Percentiles rank a stretch among this genome's conserved stretches.
phyloP scores from a whole-genome alignment of 768 basidiomycete species.

The Agrocybe chaxingu region DNA sequence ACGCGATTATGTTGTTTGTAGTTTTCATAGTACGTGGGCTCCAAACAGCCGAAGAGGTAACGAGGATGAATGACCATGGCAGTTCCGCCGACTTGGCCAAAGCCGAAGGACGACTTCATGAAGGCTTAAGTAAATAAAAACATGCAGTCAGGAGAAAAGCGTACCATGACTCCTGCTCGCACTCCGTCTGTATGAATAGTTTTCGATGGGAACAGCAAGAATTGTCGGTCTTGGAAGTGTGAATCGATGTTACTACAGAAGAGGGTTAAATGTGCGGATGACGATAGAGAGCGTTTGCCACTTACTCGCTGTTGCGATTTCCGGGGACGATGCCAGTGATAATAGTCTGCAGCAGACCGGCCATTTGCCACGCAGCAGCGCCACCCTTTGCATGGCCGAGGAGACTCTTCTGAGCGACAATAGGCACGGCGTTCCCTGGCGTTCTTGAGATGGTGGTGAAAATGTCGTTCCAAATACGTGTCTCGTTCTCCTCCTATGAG shows the following conservation, averaged over 20 bases:
- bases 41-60: slow-evolving; percentile 81
- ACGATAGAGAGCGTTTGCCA: slow-evolving; percentile 13
- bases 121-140: slow-evolving; percentile 1
- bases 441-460: slow-evolving; percentile 87
- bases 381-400: slow-evolving; percentile 98
- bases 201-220: slow-evolving; percentile 97
- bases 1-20: slow-evolving; percentile 69
- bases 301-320: slow-evolving; percentile 95
- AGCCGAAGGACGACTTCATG: slow-evolving; percentile 88
- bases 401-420: slow-evolving; percentile 96
- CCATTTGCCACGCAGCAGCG: slow-evolving; percentile 97
- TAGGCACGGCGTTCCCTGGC: slow-evolving; percentile 93
- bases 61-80: slow-evolving; percentile 88
- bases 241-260: slow-evolving; percentile 83
- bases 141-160: slow-evolving; percentile 15
- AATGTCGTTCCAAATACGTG: slow-evolving; percentile 93
- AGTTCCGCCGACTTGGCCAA: slow-evolving; percentile 97
- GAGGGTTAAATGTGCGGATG: not conserved
- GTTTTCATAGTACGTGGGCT: slow-evolving; percentile 71
- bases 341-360: slow-evolving; percentile 85
- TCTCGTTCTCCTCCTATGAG: slow-evolving; percentile 91
- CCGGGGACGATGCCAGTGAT: slow-evolving; percentile 87
- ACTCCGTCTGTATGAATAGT: slow-evolving; percentile 94
- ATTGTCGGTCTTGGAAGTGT: slow-evolving; percentile 82
- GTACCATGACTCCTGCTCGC: slow-evolving; percentile 80